Evolutionary conservation across 2,329 filamentous ascomycete species (phyloP).

Genomic region (Aspergillus thermomutatus): DNA sequence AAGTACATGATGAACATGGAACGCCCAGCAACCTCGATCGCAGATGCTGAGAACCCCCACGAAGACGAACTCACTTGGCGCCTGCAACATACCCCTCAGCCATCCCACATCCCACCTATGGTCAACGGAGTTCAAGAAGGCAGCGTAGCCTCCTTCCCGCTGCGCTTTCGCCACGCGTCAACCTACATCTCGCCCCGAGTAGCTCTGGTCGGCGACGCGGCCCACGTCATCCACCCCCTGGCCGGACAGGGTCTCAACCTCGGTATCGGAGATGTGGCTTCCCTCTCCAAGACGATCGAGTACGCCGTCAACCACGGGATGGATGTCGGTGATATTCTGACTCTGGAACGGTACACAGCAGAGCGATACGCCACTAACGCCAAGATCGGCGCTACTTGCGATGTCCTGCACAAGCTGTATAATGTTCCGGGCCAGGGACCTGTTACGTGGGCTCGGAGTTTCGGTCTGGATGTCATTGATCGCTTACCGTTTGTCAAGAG

Average conservation of each 20-base stretch:
- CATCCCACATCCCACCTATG: constrained; percentile 59
- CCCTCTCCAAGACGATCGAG: constrained; percentile 70
- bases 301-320: constrained; percentile 77
- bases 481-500: constrained; percentile 71
- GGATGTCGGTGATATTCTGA: constrained; percentile 76
- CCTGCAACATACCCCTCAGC: constrained; percentile 62
- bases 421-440: constrained; percentile 70
- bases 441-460: constrained; percentile 72
- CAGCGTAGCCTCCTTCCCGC: constrained; percentile 82
- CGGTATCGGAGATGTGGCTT: constrained; percentile 83
- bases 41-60: constrained; percentile 44
- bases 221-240: constrained; percentile 91
- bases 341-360: constrained; percentile 74
- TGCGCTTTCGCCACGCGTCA: constrained; percentile 89
- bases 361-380: constrained; percentile 81
- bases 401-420: constrained; percentile 92
- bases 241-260: constrained; percentile 94
- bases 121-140: constrained; percentile 71
- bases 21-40: constrained; percentile 25
- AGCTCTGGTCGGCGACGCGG: constrained; percentile 88
- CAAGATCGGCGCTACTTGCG: constrained; percentile 71
- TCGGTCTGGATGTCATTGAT: constrained; percentile 75
- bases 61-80: constrained; percentile 83
- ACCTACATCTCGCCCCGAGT: constrained; percentile 89
- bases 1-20: constrained; percentile 72